Percentiles rank a stretch among this genome's conserved stretches.
Evolutionary conservation across 140 eudicot species (phyloP).

Genomic region (Cichorium intybus): DNA sequence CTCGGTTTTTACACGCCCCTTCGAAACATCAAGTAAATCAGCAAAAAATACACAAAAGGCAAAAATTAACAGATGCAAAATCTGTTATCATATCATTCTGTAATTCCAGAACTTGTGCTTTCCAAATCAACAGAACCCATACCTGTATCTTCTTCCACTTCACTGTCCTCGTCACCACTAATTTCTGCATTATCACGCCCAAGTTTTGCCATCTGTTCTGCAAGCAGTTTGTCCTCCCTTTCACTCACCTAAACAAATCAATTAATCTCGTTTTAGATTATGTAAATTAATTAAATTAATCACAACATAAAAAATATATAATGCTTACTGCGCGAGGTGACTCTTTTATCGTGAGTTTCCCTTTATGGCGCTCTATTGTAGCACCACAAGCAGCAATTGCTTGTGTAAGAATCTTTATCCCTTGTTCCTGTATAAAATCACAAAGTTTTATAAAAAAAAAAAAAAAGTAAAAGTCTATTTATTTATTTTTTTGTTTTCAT

Average conservation of each 20-base stretch:
- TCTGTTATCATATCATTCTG: conserved; percentile 26
- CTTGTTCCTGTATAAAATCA: conserved; percentile 69
- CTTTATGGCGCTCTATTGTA: conserved; percentile 73
- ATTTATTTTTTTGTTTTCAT: not conserved
- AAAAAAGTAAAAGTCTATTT: not conserved
- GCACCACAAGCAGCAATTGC: conserved; percentile 77
- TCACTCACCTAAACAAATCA: conserved; percentile 55
- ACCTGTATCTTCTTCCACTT: conserved; percentile 55
- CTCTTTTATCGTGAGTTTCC: conserved; percentile 83
- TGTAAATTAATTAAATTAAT: not conserved
- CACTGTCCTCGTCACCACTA: conserved; percentile 64
- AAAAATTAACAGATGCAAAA: conserved; percentile 23
- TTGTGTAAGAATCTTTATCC: conserved; percentile 59
- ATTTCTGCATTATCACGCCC: conserved; percentile 48
- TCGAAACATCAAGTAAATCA: not conserved
- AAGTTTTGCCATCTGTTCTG: conserved; percentile 54
- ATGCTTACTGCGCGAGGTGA: conserved; percentile 84
- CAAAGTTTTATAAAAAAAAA: conserved; percentile 1
- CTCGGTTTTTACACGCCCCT: conserved; percentile 12
- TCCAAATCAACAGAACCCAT: conserved; percentile 65
- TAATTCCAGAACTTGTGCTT: conserved; percentile 35
- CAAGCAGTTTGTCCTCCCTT: conserved; percentile 64
- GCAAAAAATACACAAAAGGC: conserved; percentile 9
- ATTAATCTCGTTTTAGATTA: no score
- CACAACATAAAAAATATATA: no score